Percentiles rank a stretch among this genome's conserved stretches.
These are phyloP conservation scores for Aphanomyces stellatus DNA, from an alignment of 352 stramenopile genomes.

Conservation along the genomic window DNA sequence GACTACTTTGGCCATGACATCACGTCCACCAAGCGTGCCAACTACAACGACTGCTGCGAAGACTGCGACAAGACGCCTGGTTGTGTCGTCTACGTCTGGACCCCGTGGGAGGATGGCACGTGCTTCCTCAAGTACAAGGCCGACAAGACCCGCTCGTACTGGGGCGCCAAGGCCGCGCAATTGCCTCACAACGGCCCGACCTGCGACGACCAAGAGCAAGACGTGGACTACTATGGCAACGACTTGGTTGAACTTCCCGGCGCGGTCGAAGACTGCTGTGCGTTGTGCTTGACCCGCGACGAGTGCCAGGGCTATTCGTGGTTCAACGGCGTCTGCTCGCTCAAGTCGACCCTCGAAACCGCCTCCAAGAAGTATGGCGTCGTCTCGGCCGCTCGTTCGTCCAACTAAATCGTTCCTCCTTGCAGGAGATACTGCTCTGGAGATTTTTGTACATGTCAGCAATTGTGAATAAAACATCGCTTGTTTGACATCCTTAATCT, in stretches of 20 bases:
- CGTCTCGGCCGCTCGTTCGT: not conserved
- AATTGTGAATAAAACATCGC: not conserved
- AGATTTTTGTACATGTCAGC: not conserved
- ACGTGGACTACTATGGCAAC: slow-evolving; percentile 18
- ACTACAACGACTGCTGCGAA: not conserved
- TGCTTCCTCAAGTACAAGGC: slow-evolving; percentile 19
- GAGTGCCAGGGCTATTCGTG: not conserved
- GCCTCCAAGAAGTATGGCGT: not conserved
- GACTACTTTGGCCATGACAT: slow-evolving; percentile 20
- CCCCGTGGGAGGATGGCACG: not conserved
- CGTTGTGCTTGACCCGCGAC: not conserved
- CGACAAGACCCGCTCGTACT: slow-evolving; percentile 1
- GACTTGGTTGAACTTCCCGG: not conserved
- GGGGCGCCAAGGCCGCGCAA: not conserved
- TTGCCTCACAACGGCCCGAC: not conserved
- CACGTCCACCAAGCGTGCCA: not conserved
- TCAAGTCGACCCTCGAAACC: not conserved
- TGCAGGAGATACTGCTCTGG: not conserved
- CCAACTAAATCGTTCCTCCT: too few relatives aligned
- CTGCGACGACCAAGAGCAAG: not conserved
- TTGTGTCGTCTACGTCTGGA: slow-evolving; percentile 17
- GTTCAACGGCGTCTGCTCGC: not conserved
- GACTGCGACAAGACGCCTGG: not conserved
- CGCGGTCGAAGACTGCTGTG: not conserved
- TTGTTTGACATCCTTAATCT: not conserved